Evolutionary conservation across 345 rosid species (phyloP).

Genomic region (Salix koriyanagi): DNA sequence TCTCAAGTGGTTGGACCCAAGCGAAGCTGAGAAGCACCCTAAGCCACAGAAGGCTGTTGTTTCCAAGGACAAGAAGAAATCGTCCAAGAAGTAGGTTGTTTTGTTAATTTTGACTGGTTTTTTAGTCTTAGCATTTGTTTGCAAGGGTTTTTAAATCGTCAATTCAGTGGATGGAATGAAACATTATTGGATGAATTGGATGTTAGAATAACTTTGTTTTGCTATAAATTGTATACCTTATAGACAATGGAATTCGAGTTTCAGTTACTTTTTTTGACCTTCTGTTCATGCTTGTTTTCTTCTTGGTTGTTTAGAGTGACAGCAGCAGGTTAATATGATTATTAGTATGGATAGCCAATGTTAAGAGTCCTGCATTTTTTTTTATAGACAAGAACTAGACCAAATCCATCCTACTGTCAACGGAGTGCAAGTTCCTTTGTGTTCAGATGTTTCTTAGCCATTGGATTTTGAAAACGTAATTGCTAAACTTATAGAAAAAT

Average conservation of each 20-base stretch:
- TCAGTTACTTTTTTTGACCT: background rate
- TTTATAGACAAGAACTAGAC: background rate
- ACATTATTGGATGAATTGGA: background rate
- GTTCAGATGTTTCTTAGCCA: background rate
- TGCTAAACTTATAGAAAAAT: background rate
- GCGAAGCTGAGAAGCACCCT: constrained; percentile 77
- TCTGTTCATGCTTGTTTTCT: background rate
- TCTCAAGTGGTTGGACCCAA: constrained; percentile 78
- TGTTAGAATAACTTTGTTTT: background rate
- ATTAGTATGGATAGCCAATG: background rate
- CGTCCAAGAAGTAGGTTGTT: constrained; percentile 49
- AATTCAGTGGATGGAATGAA: background rate
- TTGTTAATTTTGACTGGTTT: constrained; percentile 4
- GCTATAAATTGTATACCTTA: background rate
- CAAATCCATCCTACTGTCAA: background rate
- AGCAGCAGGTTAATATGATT: background rate
- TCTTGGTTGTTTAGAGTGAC: background rate
- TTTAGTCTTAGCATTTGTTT: background rate
- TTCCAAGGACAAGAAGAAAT: constrained; percentile 54
- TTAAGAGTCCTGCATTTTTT: background rate
- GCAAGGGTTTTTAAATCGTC: background rate
- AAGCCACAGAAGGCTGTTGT: constrained; percentile 49
- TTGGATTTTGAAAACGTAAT: background rate
- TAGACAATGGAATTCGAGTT: background rate
- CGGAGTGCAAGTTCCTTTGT: background rate